Evolutionary conservation across 345 rosid genomes (phyloP).

Genomic region (Rhizophora mangle): DNA sequence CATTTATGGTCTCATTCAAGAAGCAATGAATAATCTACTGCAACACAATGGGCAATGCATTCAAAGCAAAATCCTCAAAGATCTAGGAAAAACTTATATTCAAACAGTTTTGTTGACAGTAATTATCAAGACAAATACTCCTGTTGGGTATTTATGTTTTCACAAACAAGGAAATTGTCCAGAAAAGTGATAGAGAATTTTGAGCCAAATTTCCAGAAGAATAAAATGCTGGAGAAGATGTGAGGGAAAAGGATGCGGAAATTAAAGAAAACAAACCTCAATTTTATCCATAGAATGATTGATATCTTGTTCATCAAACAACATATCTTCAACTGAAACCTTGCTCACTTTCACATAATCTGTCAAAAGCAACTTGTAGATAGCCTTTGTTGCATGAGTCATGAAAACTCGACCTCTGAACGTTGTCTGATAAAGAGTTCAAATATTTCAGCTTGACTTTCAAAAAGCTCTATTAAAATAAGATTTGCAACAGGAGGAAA

Average conservation of each 20-base stretch:
- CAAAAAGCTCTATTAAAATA: not conserved
- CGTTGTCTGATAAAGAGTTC: constrained; percentile 54
- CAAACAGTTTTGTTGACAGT: too few relatives aligned
- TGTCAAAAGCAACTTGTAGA: constrained; percentile 77
- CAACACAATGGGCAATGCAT: too few relatives aligned
- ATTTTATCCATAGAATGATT: constrained; percentile 88
- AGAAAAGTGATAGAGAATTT: too few relatives aligned
- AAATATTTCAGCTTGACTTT: constrained; percentile 5
- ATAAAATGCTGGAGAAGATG: too few relatives aligned
- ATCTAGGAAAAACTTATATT: too few relatives aligned
- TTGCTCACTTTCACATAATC: constrained; percentile 99
- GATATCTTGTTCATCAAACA: constrained; percentile 89
- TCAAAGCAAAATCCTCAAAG: too few relatives aligned
- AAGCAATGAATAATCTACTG: too few relatives aligned
- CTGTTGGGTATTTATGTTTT: too few relatives aligned
- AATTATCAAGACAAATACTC: too few relatives aligned
- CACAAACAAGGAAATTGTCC: too few relatives aligned
- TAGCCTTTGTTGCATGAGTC: constrained; percentile 98
- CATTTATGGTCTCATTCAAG: too few relatives aligned
- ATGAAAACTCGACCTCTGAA: constrained; percentile 87
- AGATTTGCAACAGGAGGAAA: not conserved
- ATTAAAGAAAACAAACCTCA: constrained; percentile 44
- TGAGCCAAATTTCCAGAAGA: too few relatives aligned
- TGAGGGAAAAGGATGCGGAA: not conserved
- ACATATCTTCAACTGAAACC: constrained; percentile 93